A percentile compares a stretch with the other conserved stretches of the same genome.
Conservation (phyloP, 179 eudicot species). For the Heliamphora pulchella region DNA sequence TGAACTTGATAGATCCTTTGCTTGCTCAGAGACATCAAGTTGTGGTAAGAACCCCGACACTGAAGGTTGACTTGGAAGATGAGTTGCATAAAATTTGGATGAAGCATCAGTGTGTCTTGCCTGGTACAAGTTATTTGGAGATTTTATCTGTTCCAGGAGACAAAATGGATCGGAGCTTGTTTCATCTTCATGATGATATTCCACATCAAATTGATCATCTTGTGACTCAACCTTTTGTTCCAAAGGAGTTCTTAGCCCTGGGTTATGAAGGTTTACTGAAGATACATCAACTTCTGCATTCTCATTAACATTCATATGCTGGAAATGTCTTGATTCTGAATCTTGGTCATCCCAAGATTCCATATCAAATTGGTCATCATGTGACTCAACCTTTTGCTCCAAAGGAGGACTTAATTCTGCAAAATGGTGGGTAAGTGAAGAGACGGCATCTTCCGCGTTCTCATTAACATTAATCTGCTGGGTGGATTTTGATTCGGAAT, state of each 20-base stretch:
- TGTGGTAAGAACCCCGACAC: slow-evolving; percentile 22
- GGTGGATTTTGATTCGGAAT: slow-evolving; percentile 23
- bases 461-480: slow-evolving; percentile 10
- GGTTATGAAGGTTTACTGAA: slow-evolving; percentile 19
- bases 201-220: slow-evolving; percentile 13
- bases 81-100: slow-evolving; percentile 15
- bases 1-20: slow-evolving; percentile 22
- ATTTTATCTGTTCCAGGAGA: slow-evolving; percentile 18
- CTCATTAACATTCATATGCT: slow-evolving; percentile 19
- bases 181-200: slow-evolving; percentile 15
- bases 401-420: slow-evolving; percentile 12
- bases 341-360: slow-evolving; percentile 18
- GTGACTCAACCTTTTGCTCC: slow-evolving; percentile 12
- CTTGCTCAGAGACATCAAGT: slow-evolving; percentile 23
- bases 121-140: slow-evolving; percentile 11
- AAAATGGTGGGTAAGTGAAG: slow-evolving; percentile 3
- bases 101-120: slow-evolving; percentile 17
- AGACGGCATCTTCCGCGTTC: slow-evolving; percentile 4
- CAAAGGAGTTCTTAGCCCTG: slow-evolving; percentile 14
- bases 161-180: slow-evolving; percentile 10
- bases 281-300: slow-evolving; percentile 19
- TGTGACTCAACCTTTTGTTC: slow-evolving; percentile 16
- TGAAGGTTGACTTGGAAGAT: slow-evolving; percentile 25
- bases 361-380: background rate
- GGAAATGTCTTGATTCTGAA: slow-evolving; percentile 24